Conservation (phyloP, 2,329 filamentous ascomycete genomes). For the Ambrosiella cleistominuta region DNA sequence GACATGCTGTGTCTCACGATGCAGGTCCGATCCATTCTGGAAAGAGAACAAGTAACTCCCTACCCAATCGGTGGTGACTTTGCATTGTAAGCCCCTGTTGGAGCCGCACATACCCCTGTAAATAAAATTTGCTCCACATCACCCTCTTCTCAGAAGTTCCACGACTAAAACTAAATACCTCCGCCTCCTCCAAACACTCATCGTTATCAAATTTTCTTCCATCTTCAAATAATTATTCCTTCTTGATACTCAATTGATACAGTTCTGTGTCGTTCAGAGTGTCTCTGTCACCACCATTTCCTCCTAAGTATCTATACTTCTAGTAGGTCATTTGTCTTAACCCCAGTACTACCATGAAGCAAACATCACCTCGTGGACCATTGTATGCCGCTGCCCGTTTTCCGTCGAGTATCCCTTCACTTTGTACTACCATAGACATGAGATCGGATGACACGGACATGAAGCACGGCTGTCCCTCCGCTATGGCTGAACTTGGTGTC, state of each 20-base stretch:
- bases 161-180: not conserved
- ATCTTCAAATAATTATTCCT: not conserved
- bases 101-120: not conserved
- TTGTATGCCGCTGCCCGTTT: not conserved
- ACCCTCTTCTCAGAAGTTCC: slow-evolving; percentile 1
- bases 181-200: not conserved
- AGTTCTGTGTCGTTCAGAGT: not conserved
- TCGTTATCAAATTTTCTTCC: not conserved
- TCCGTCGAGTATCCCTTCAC: not conserved
- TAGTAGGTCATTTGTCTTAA: not conserved
- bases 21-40: not conserved
- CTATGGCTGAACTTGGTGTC: no score
- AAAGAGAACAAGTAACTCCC: not conserved
- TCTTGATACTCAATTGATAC: not conserved
- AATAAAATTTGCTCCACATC: not conserved
- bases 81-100: not conserved
- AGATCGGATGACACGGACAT: not conserved
- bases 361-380: not conserved
- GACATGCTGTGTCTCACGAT: not conserved
- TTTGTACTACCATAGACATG: not conserved
- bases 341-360: not conserved
- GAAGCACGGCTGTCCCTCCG: no score
- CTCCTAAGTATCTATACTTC: not conserved
- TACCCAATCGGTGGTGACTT: not conserved
- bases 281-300: not conserved